Base-by-base conservation (phyloP, 75 land plant genomes). In the Cryptomeria japonica region DNA sequence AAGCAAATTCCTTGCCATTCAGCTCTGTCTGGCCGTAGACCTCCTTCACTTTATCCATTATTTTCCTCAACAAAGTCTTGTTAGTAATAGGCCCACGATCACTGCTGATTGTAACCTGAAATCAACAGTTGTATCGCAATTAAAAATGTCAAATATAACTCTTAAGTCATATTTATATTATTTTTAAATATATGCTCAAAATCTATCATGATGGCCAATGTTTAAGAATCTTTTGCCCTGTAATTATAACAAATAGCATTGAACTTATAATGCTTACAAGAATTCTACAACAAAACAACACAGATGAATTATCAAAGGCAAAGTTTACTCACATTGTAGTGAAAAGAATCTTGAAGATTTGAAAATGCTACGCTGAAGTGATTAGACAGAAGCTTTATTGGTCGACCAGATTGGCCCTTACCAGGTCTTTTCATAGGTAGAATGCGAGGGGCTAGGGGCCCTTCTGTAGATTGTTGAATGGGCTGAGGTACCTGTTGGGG, bases 301-400 rank as follows among this genome's bases (percentile, higher is more conserved):
- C 51, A 15, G 77, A 88, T 11, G 80, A 49, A 47, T 31, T 39
- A 87, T 16, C 72, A 80, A 15, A 39, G 28, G 86, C 31, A 36
- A 37, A 36, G 11, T n/a, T 51, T 38, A 78, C 94, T 64, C 92
- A 97, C 99, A 92, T 93, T 93, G 89, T 97, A 97, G 39, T 97
- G 99, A 34, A 56, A 94, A 72, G 93, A 93, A 36, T 92, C 98
- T 34, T 91, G 91, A 13, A 73, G 85, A 53, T 89, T 91, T 6
- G 61, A 58, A n/a, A 94, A 83, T 8, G 86, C 55, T 18, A 95
- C 94, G 85, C 89, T 89, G 82, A 97, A 97, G 88, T 97, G 98
- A 87, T 97, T 97, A 13, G 94, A 92, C 1, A 90, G 84, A 49
- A 97, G 87, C 22, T 88, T 38, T 61, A 91, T 83, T 46, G 84